Base-by-base conservation (phyloP, 495 filamentous ascomycete species). In the Penicillium alfredii region DNA sequence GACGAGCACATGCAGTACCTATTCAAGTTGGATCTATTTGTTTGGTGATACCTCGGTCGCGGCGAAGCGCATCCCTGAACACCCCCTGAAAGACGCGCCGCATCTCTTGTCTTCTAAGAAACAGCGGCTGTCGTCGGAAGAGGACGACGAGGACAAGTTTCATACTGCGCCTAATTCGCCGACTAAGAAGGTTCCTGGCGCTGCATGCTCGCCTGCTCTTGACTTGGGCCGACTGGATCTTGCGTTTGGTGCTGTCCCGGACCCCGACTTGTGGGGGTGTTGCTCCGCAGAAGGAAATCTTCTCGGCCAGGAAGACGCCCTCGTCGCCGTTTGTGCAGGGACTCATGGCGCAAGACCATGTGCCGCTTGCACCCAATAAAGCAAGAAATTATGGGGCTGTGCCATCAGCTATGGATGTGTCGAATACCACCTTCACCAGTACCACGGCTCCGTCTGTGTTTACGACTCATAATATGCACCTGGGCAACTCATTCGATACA, bases 151-250 rank as follows among this genome's bases (percentile, higher is more conserved):
- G 6, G 58, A 63, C 14, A 58, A 59, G 15, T 69, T 60, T 33
- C 51, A 61, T 8, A 68, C 63, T 0, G 62, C 66, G 16, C 62
- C 66, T 10, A 66, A 47, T 30, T 69, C 66, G 5, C 66, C 63
- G 1, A 42, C 40, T 0, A 60, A 58, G 40, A 18, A 24, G n/a
- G n/a, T n/a, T 10, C 17, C 33, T 24, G 30, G 29, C 19, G 19
- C 6, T 21, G 8, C 15, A 9, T 16, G 23, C 10, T 18, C 11
- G 17, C 26, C 30, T 27, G 13, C 22, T 32, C 33, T 27, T 9
- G 9, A 5, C 21, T 23, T 9, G 21, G 21, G 21, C 21, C 5
- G 9, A 23, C 21, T 23, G 21, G 21, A 23, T 9, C 21, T 9
- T 23, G 21, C 21, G 21, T 23, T 23, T 23, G 21, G 9, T 6